A percentile compares a stretch with the other conserved stretches of the same genome.
phyloP scores from a whole-genome alignment of 148 eudicot genomes.

The Diospyros kaki region DNA sequence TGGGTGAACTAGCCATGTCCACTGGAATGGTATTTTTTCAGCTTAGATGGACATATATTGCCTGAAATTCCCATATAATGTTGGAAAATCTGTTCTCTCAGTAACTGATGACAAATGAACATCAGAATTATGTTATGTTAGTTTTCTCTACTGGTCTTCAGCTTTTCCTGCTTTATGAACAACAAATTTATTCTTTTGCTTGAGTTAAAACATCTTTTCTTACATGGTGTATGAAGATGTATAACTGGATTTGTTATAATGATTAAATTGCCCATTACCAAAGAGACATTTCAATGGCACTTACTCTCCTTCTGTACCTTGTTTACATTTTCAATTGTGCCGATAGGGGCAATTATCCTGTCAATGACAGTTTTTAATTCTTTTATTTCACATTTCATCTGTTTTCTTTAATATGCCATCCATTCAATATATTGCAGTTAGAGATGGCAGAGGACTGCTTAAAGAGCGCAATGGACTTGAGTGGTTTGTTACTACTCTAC shows the following conservation, averaged over 20 bases:
- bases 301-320: not conserved
- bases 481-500: slow-evolving; percentile 91
- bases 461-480: slow-evolving; percentile 84
- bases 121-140: slow-evolving; percentile 1
- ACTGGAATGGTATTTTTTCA: slow-evolving; percentile 67
- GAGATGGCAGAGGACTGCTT: slow-evolving; percentile 95
- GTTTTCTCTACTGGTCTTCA: not conserved
- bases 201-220: slow-evolving; percentile 2
- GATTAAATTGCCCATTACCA: not conserved
- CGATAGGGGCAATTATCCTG: slow-evolving; percentile 6
- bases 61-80: not conserved
- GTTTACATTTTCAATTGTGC: not conserved
- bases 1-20: slow-evolving; percentile 98
- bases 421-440: slow-evolving; percentile 48
- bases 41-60: not conserved
- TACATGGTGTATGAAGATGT: not conserved
- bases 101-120: slow-evolving; percentile 5
- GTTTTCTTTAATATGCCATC: not conserved
- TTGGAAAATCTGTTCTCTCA: not conserved
- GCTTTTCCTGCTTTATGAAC: not conserved
- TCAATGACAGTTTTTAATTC: not conserved
- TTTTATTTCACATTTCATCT: not conserved
- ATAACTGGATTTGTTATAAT: not conserved
- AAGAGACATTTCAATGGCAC: not conserved
- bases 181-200: not conserved